A percentile compares a stretch with the other conserved stretches of the same genome.
Evolutionary conservation across 1,284 basidiomycete genomes (phyloP).

Genomic region (Fomitopsis schrenkii): DNA sequence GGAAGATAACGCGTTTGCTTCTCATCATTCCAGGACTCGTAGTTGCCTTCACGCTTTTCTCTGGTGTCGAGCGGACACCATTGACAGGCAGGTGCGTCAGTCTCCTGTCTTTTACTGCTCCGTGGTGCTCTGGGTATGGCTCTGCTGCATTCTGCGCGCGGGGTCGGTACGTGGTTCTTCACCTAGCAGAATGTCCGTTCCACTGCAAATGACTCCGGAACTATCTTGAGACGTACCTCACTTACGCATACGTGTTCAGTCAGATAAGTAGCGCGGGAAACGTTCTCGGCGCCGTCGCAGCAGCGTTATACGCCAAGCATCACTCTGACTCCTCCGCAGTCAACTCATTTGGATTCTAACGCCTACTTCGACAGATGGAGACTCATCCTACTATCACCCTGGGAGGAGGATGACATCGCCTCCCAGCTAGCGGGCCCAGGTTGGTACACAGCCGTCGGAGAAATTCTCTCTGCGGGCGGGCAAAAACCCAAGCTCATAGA

Average conservation of each 20-base stretch:
- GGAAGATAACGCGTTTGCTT: constrained; percentile 50
- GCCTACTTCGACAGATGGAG: constrained; percentile 46
- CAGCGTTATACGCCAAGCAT: background rate
- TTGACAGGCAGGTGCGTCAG: constrained; percentile 64
- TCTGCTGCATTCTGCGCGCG: background rate
- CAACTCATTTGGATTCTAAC: background rate
- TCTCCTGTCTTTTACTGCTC: background rate
- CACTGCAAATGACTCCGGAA: no score
- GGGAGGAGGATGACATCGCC: constrained; percentile 88
- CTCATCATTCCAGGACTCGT: constrained; percentile 64
- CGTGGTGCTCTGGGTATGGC: background rate
- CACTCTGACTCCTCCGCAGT: background rate
- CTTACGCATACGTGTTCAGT: no score
- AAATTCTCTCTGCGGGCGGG: constrained; percentile 71
- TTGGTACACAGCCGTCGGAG: constrained; percentile 80
- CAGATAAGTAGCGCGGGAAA: no score
- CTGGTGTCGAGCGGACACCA: constrained; percentile 79
- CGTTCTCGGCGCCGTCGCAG: background rate
- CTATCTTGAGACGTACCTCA: no score
- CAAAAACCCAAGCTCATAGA: constrained; percentile 55
- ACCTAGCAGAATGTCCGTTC: no score
- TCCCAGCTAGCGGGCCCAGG: constrained; percentile 72
- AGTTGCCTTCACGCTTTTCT: constrained; percentile 70
- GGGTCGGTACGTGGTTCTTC: no score
- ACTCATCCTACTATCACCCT: constrained; percentile 82